Percentiles rank a stretch among this genome's conserved stretches.
phyloP scores from a whole-genome alignment of 1,284 basidiomycete genomes.

The Puccinia novopanici region DNA sequence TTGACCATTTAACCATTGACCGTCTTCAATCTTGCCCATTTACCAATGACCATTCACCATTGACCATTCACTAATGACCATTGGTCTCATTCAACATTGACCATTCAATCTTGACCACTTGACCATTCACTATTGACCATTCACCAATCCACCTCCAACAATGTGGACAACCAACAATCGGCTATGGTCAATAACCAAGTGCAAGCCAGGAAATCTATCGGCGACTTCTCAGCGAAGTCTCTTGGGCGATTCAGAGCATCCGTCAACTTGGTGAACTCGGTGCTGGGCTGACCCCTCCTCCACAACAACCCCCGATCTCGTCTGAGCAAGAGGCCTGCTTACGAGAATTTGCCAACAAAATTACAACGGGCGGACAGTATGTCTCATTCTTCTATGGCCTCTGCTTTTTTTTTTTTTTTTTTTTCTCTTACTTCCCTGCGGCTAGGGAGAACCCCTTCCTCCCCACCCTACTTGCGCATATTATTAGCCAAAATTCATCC shows the following conservation, averaged over 20 bases:
- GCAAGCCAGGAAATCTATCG: slow-evolving; percentile 26
- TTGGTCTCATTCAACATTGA: no score
- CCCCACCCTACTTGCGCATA: no score
- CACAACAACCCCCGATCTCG: background rate
- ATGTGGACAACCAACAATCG: background rate
- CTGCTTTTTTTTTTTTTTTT: background rate
- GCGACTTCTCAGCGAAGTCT: slow-evolving; percentile 34
- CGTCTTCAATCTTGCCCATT: background rate
- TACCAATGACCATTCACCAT: background rate
- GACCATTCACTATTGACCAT: background rate
- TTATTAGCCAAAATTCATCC: no score
- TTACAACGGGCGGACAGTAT: slow-evolving; percentile 16
- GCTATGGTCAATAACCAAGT: background rate
- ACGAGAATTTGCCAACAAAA: slow-evolving; percentile 36
- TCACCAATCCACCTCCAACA: background rate
- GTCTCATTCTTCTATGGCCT: background rate
- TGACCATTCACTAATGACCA: background rate
- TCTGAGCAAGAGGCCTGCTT: slow-evolving; percentile 34
- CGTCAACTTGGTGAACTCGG: slow-evolving; percentile 37
- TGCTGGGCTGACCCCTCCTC: slow-evolving; percentile 19
- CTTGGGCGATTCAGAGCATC: slow-evolving; percentile 39
- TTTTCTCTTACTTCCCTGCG: background rate
- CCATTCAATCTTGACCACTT: background rate
- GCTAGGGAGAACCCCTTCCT: no score
- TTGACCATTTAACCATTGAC: background rate